A percentile compares a stretch with the other conserved stretches of the same genome.
Conservation (phyloP, 1,284 basidiomycete species). For the Leccinum fuscescens region DNA sequence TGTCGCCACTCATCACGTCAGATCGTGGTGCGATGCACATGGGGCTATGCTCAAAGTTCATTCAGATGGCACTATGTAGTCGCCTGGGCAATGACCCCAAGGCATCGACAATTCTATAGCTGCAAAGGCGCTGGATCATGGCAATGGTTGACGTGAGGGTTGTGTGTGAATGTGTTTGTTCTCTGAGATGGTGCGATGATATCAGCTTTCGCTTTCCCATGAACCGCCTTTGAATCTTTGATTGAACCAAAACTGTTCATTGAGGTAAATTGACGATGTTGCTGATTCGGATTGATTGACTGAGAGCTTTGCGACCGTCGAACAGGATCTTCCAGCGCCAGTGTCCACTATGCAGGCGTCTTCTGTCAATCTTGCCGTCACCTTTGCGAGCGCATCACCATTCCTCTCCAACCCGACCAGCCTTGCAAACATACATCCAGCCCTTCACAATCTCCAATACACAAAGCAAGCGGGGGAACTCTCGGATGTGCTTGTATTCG, state of each 20-base stretch:
- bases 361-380: slow-evolving; percentile 24
- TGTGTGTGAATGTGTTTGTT: neutral
- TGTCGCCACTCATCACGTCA: neutral
- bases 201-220: neutral
- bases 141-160: neutral
- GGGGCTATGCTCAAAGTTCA: neutral
- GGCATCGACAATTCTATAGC: neutral
- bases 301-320: neutral
- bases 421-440: slow-evolving; percentile 17
- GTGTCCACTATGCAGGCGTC: slow-evolving; percentile 5
- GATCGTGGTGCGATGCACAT: neutral
- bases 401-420: slow-evolving; percentile 24
- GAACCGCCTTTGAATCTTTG: neutral
- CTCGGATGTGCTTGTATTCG: slow-evolving; percentile 25
- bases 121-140: neutral
- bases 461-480: slow-evolving; percentile 28
- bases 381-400: slow-evolving; percentile 21
- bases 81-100: neutral
- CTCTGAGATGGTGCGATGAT: neutral
- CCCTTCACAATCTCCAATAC: slow-evolving; percentile 20
- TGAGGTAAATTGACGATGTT: neutral
- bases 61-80: neutral
- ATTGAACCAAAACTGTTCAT: neutral
- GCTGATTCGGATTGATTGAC: neutral
- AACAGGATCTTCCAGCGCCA: neutral